These are phyloP conservation scores for Chalaropsis ovoidea DNA, from an alignment of 2,329 filamentous ascomycete genomes.

Conservation along the genomic window DNA sequence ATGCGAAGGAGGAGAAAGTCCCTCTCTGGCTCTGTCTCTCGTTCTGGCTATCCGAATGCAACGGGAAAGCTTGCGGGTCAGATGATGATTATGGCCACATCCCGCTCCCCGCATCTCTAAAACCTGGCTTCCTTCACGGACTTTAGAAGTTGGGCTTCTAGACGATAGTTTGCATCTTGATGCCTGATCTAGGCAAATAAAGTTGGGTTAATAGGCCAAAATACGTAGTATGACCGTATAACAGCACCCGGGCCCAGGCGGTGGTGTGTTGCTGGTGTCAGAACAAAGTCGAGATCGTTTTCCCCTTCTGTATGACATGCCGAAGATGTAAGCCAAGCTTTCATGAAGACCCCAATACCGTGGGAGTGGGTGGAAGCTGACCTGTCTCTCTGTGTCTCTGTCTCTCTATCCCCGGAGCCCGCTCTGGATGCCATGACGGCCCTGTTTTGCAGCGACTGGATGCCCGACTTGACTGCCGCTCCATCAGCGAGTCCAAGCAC, in stretches of 20 bases:
- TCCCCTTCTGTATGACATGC: background rate
- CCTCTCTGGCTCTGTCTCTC: background rate
- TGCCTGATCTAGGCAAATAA: background rate
- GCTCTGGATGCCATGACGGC: too few species aligned
- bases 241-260: background rate
- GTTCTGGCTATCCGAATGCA: background rate
- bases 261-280: background rate
- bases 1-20: background rate
- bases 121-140: background rate
- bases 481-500: background rate
- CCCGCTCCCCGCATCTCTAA: background rate
- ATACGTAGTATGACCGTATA: background rate
- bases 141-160: background rate
- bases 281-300: background rate
- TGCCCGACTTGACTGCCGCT: too few species aligned
- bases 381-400: background rate
- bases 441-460: too few species aligned
- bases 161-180: background rate
- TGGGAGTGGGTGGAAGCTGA: background rate
- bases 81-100: background rate
- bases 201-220: background rate
- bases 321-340: background rate
- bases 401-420: too few species aligned
- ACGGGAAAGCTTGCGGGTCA: background rate
- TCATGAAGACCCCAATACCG: background rate